Conservation (phyloP, 495 filamentous ascomycete species). For the Pseudoneurospora amorphoporcata region DNA sequence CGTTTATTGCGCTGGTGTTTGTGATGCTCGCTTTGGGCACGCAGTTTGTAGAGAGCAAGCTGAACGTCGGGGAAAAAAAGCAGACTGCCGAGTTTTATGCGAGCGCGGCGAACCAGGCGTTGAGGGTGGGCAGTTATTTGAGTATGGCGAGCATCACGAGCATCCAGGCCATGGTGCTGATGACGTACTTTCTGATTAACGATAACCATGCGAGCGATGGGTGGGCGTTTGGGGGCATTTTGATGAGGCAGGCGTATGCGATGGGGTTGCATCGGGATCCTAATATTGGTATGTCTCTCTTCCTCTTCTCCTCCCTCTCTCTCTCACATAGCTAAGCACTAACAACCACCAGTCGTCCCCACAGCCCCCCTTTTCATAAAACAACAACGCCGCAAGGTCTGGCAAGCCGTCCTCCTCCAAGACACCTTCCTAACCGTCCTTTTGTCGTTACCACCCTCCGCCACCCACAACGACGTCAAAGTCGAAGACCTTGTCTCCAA, state of each 20-base stretch:
- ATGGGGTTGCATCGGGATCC: constrained; percentile 68
- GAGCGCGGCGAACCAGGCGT: constrained; percentile 58
- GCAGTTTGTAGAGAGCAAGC: constrained; percentile 52
- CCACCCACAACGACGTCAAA: constrained; percentile 62
- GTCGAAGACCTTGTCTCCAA: constrained; percentile 53
- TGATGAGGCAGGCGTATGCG: constrained; percentile 62
- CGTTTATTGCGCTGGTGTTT: constrained; percentile 55
- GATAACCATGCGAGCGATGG: constrained; percentile 67
- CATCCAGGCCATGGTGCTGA: constrained; percentile 63
- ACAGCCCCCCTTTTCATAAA: constrained; percentile 51
- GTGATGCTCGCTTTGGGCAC: constrained; percentile 63
- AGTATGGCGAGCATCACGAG: constrained; percentile 54
- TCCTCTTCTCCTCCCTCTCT: not conserved
- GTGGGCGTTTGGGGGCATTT: constrained; percentile 62
- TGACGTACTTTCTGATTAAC: constrained; percentile 69
- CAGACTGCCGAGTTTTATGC: constrained; percentile 69
- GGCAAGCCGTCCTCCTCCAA: constrained; percentile 65
- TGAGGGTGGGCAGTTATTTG: constrained; percentile 58
- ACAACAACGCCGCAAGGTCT: constrained; percentile 59
- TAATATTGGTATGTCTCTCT: constrained; percentile 40
- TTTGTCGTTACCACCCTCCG: constrained; percentile 56
- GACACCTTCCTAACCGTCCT: constrained; percentile 72
- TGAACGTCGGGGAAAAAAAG: constrained; percentile 42
- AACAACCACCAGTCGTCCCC: constrained; percentile 36
- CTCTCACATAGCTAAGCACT: not conserved